Evolutionary conservation across 2,329 filamentous ascomycete genomes (phyloP), one percentile per base, ranked within the genome.

Genomic region (Colletotrichum sp.): DNA sequence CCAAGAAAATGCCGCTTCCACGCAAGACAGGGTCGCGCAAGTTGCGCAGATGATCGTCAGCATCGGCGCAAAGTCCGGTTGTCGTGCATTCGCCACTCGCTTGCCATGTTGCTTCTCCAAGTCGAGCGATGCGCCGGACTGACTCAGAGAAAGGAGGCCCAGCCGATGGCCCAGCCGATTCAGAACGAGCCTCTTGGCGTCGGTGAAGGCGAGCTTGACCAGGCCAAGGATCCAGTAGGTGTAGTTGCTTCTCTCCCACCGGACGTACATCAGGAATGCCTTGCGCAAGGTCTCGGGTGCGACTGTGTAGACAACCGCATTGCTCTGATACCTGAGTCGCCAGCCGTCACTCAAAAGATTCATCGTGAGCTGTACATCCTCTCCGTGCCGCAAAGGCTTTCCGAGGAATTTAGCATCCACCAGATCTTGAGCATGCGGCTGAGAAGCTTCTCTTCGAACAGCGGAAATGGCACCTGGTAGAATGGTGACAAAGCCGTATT

Each of bases 321-420:
- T 71, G 59, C 68, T 71, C 36, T 71, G 68, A 5, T 71, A 71
- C 13, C 21, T 10, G 15, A 71, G 26, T 13, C 59, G 59, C 68
- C 68, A 71, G 34, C 68, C 68, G 36, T 71, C 59, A 13, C 59
- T 36, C 9, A 71, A 16, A 10, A 71, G 57, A 5, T 30, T 28
- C 68, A 71, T 71, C 10, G 68, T 71, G 18, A 71, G 68, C 36
- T 71, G 68, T 7, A 71, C 59, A 30, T 71, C 68, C 15, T 71
- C 68, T 21, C 68, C 68, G 36, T 71, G 68, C 6, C 68, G 39
- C 26, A 71, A 21, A 15, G 68, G 59, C 5, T 63, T 28, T 2
- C 68, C 59, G 4, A 71, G 59, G 16, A 71, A 71, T 9, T 24
- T 71, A 8, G 39, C 30, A 15, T 64, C 68, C 28, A 71, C 59